phyloP scores from a whole-genome alignment of 2,329 filamentous ascomycete genomes.

The Blastomyces silverae region DNA sequence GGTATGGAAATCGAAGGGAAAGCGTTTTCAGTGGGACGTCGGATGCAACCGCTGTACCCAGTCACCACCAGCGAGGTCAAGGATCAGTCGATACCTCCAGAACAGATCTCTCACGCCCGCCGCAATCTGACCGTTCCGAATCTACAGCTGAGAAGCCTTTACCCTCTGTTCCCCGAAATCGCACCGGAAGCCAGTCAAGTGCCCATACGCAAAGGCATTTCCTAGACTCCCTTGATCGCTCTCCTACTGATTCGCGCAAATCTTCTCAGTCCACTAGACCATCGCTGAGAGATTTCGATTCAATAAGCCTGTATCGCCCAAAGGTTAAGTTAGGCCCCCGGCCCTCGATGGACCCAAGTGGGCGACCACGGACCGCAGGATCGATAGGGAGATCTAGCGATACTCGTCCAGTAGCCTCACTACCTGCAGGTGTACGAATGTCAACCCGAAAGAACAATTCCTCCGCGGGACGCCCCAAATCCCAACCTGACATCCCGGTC shows the following conservation, averaged over 20 bases:
- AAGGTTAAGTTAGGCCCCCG: constrained; percentile 87
- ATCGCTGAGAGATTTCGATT: constrained; percentile 41
- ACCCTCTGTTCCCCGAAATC: constrained; percentile 21
- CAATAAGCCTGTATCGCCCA: constrained; percentile 36
- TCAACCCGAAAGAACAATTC: constrained; percentile 49
- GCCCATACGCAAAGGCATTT: constrained; percentile 26
- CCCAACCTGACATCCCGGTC: constrained; percentile 36
- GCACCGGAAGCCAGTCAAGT: constrained; percentile 20
- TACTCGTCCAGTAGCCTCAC: constrained; percentile 65
- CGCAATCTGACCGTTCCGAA: constrained; percentile 12
- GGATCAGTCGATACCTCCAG: constrained; percentile 10
- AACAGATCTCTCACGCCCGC: constrained; percentile 15
- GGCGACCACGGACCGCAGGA: constrained; percentile 55
- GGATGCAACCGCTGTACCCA: constrained; percentile 22
- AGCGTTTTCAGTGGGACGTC: constrained; percentile 23
- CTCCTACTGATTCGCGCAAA: constrained; percentile 33
- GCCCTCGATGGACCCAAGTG: constrained; percentile 59
- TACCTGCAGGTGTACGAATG: constrained; percentile 73
- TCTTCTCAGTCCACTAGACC: constrained; percentile 41
- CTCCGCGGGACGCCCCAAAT: constrained; percentile 37
- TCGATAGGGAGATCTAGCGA: constrained; percentile 40
- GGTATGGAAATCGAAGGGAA: constrained; percentile 21
- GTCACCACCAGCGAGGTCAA: constrained; percentile 9
- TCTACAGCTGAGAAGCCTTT: constrained; percentile 17
- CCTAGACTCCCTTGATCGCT: constrained; percentile 34